A percentile compares a stretch with the other conserved stretches of the same genome.
Conservation (phyloP, 768 basidiomycete genomes). For the Auriscalpium vulgare region DNA sequence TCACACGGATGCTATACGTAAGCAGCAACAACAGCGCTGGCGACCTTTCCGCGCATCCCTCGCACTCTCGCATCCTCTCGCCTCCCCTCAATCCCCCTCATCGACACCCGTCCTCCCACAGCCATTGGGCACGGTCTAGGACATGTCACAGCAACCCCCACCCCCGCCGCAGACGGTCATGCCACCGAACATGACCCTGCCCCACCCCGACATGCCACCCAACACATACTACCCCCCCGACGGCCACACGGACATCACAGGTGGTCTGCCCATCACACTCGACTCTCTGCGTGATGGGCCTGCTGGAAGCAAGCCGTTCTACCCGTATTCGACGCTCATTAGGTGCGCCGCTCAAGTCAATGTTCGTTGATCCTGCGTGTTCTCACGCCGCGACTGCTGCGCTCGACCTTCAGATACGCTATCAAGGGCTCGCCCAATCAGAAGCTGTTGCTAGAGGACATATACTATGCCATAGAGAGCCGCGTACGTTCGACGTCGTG, state of each 20-base stretch:
- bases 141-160: conserved; percentile 24
- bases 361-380: background rate
- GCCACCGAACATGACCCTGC: conserved; percentile 53
- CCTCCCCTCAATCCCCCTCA: conserved; percentile 3
- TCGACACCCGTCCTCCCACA: background rate
- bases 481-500: conserved; percentile 44
- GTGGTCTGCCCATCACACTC: conserved; percentile 79
- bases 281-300: conserved; percentile 83
- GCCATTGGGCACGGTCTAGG: background rate
- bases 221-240: conserved; percentile 62
- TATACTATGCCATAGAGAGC: conserved; percentile 87
- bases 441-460: conserved; percentile 79
- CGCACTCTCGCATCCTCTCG: conserved; percentile 6
- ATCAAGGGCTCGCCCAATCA: conserved; percentile 89
- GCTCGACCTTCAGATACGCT: conserved; percentile 53
- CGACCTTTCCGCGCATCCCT: background rate
- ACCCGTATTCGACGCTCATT: conserved; percentile 86
- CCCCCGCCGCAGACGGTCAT: conserved; percentile 50
- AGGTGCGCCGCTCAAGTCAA: conserved; percentile 36
- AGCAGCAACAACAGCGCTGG: conserved; percentile 35
- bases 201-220: conserved; percentile 33
- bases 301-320: conserved; percentile 84
- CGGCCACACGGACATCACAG: conserved; percentile 69
- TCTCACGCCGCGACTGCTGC: background rate
- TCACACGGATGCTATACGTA: conserved; percentile 36